Percentiles rank a stretch among this genome's conserved stretches.
Evolutionary conservation across 768 basidiomycete species (phyloP).

Genomic region (Auriscalpium orientale): DNA sequence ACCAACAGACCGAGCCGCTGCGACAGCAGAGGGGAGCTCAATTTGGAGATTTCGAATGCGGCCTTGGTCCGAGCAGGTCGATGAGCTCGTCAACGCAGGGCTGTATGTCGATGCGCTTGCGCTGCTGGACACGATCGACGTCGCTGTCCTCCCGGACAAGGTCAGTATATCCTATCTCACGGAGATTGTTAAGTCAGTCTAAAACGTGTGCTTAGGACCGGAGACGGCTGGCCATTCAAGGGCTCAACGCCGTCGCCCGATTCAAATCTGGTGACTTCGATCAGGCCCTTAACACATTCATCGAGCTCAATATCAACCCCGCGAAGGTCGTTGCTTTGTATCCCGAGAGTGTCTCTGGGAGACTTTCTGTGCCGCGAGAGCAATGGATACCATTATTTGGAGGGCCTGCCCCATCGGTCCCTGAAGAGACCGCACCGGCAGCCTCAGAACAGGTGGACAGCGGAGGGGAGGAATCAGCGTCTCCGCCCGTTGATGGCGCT

Average conservation of each 20-base stretch:
- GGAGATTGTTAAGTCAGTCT: too few relatives aligned
- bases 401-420: constrained; percentile 39
- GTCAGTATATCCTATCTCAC: constrained; percentile 22
- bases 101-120: constrained; percentile 75
- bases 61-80: constrained; percentile 74
- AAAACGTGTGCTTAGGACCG: constrained; percentile 33
- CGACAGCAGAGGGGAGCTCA: constrained; percentile 62
- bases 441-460: background rate
- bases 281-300: constrained; percentile 77
- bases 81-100: constrained; percentile 67
- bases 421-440: constrained; percentile 17
- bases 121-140: constrained; percentile 64
- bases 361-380: constrained; percentile 59
- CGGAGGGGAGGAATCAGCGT: background rate
- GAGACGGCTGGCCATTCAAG: constrained; percentile 51
- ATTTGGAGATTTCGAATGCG: constrained; percentile 73
- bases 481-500: background rate
- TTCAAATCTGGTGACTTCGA: constrained; percentile 67
- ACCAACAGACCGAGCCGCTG: constrained; percentile 62
- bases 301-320: constrained; percentile 85
- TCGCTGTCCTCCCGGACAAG: constrained; percentile 53
- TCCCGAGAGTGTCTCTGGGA: constrained; percentile 72
- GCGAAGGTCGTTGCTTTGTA: constrained; percentile 90
- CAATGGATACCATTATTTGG: constrained; percentile 82
- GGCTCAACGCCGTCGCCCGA: constrained; percentile 71